Percentiles rank a stretch among this genome's conserved stretches.
phyloP scores from a whole-genome alignment of 2,329 filamentous ascomycete genomes.

The Botrytis hyacinthi region DNA sequence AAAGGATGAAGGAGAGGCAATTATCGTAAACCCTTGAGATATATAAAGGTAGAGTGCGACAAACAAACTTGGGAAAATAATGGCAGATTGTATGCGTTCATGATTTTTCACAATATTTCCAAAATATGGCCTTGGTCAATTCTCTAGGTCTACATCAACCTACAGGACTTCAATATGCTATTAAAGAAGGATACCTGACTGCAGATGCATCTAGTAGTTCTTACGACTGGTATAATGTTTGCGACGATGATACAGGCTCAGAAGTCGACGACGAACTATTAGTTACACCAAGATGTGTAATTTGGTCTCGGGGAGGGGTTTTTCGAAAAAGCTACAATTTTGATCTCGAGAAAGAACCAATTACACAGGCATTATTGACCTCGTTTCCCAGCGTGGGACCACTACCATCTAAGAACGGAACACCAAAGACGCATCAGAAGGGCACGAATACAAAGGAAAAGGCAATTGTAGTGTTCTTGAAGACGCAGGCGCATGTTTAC shows the following conservation, averaged over 20 bases:
- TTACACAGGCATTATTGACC: constrained; percentile 83
- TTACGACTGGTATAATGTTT: constrained; percentile 74
- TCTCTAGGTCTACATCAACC: constrained; percentile 91
- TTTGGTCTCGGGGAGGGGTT: constrained; percentile 85
- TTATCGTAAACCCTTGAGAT: not conserved
- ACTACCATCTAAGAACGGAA: constrained; percentile 30
- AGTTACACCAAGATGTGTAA: constrained; percentile 37
- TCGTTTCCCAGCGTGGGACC: constrained; percentile 59
- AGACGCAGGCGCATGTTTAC: constrained; percentile 89
- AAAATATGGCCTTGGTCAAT: constrained; percentile 79
- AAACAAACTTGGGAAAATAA: not conserved
- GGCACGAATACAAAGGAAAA: constrained; percentile 44
- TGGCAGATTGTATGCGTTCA: constrained; percentile 21
- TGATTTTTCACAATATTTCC: constrained; percentile 24
- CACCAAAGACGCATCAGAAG: constrained; percentile 34
- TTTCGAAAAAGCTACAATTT: constrained; percentile 86
- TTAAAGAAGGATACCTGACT: constrained; percentile 75
- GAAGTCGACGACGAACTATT: constrained; percentile 38
- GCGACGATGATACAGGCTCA: constrained; percentile 43
- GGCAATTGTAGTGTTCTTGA: constrained; percentile 86
- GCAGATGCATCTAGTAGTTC: constrained; percentile 60
- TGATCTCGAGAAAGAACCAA: constrained; percentile 78
- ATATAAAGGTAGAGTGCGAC: not conserved
- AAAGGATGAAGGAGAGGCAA: not conserved
- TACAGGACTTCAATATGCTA: constrained; percentile 75